Percentiles rank a stretch among this genome's conserved stretches.
phyloP scores from a whole-genome alignment of 176 grass and related monocot species.

The Areca catechu region DNA sequence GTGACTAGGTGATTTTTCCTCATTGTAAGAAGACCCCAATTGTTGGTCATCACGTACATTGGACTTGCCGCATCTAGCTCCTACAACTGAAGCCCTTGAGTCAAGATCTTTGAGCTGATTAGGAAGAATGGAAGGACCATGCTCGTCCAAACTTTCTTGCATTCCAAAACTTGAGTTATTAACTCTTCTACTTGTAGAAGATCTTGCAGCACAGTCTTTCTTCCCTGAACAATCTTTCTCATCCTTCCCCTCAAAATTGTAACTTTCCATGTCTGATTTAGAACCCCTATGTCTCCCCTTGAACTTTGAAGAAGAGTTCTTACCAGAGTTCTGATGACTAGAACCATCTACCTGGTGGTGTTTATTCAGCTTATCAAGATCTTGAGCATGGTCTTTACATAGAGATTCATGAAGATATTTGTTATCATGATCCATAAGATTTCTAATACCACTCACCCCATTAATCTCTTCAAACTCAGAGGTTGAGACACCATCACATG shows the following conservation, averaged over 20 bases:
- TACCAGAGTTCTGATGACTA: constrained; percentile 12
- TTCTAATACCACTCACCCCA: not conserved
- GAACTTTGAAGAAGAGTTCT: not conserved
- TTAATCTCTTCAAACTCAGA: not conserved
- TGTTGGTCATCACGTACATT: constrained; percentile 16
- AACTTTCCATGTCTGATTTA: constrained; percentile 3
- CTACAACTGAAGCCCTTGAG: constrained; percentile 15
- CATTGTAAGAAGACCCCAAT: constrained; percentile 10
- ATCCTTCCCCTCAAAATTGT: constrained; percentile 26
- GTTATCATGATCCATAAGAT: not conserved
- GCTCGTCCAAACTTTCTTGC: constrained; percentile 12
- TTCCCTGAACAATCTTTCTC: constrained; percentile 37
- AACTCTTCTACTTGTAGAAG: constrained; percentile 31
- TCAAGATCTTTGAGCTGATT: constrained; percentile 21
- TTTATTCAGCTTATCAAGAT: constrained; percentile 4
- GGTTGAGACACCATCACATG: not conserved
- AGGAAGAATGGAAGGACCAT: constrained; percentile 25
- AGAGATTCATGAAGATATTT: not conserved
- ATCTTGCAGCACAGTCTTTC: constrained; percentile 33
- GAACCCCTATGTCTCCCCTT: constrained; percentile 13
- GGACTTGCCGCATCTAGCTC: constrained; percentile 22
- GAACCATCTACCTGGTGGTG: not conserved
- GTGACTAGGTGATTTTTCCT: constrained; percentile 2
- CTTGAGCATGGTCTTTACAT: constrained; percentile 1
- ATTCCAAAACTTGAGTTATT: constrained; percentile 17